Conservation (phyloP, 805 yeast species). For the Groenewaldozyma salmanticensis region DNA sequence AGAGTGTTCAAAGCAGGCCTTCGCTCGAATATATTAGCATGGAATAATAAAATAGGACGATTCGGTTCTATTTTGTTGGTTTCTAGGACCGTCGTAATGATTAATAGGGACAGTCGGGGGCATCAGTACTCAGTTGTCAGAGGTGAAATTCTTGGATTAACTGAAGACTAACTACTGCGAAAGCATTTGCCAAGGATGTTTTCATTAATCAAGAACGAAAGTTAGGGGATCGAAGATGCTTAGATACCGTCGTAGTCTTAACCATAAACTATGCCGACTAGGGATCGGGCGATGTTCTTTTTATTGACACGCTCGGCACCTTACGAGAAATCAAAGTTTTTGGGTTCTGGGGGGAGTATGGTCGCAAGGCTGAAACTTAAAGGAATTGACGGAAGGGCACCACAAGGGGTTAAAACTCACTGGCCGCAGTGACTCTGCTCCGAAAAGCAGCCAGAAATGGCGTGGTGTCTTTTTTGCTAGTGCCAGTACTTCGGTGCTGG, state of each 20-base stretch:
- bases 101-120: conserved; percentile 41
- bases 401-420: conserved; percentile 1
- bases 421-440: neutral
- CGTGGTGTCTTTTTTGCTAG: neutral
- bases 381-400: conserved; percentile 17
- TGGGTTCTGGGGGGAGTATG: conserved; percentile 40
- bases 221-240: conserved; percentile 41
- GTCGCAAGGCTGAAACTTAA: conserved; percentile 24
- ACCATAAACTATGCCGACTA: conserved; percentile 39
- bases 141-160: conserved; percentile 39
- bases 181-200: conserved; percentile 41
- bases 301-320: conserved; percentile 34
- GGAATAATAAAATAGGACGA: conserved; percentile 39
- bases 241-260: conserved; percentile 37
- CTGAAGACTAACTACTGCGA: conserved; percentile 39
- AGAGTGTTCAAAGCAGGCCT: conserved; percentile 40
- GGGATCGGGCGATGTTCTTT: conserved; percentile 35
- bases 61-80: conserved; percentile 38
- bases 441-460: neutral
- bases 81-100: conserved; percentile 39
- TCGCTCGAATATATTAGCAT: conserved; percentile 34
- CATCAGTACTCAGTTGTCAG: conserved; percentile 37
- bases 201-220: conserved; percentile 40
- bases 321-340: conserved; percentile 36
- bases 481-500: no score